Evolutionary conservation across 768 basidiomycete species (phyloP).

Genomic region (Nidula microcarpa): DNA sequence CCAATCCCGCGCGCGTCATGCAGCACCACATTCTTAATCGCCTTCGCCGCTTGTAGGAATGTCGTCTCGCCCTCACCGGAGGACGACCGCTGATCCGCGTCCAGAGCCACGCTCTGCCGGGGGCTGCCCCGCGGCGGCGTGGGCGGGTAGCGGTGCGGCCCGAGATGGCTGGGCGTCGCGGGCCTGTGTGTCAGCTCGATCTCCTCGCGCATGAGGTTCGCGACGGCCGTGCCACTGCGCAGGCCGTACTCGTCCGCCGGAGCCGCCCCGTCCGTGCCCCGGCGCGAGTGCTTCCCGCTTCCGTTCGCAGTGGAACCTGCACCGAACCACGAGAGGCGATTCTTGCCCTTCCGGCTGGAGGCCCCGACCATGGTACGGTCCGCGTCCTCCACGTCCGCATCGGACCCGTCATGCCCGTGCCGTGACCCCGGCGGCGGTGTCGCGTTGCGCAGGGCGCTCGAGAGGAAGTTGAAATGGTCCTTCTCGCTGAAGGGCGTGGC

Average conservation of each 20-base stretch:
- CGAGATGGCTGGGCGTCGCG: conserved; percentile 13
- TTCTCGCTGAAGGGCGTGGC: conserved; percentile 39
- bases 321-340: conserved; percentile 10
- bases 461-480: conserved; percentile 35
- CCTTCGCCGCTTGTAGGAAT: conserved; percentile 57
- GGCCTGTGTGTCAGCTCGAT: conserved; percentile 15
- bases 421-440: conserved; percentile 12
- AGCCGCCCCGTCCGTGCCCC: not conserved
- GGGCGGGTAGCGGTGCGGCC: conserved; percentile 40
- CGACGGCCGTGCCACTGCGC: not conserved
- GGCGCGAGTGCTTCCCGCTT: not conserved
- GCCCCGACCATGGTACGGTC: conserved; percentile 8
- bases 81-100: conserved; percentile 9
- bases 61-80: conserved; percentile 33
- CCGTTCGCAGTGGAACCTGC: not conserved
- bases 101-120: conserved; percentile 12
- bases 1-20: conserved; percentile 74
- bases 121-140: conserved; percentile 11
- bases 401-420: conserved; percentile 11
- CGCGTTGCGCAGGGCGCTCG: conserved; percentile 22
- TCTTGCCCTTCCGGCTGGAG: conserved; percentile 12
- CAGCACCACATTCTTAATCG: conserved; percentile 62
- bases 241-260: conserved; percentile 9
- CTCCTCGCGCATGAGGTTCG: conserved; percentile 5
- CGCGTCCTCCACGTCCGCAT: conserved; percentile 12